These are phyloP conservation scores for Hamamelis virginiana DNA, from an alignment of 164 flowering plant genomes.

Conservation along the genomic window DNA sequence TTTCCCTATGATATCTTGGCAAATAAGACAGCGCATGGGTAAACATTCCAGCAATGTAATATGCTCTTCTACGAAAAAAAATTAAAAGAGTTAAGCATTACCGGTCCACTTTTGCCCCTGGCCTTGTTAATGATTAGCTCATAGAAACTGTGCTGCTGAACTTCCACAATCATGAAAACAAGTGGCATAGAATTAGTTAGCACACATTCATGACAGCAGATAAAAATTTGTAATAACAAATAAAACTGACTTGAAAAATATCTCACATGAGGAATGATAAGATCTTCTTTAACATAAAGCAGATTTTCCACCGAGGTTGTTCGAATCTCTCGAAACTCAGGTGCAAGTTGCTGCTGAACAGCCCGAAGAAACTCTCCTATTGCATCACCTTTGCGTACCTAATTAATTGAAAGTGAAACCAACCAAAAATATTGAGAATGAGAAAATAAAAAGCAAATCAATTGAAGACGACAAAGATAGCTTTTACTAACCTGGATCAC, in stretches of 20 bases:
- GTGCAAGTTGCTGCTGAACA: conserved; percentile 99
- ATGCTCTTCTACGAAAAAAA: background rate
- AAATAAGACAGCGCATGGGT: background rate
- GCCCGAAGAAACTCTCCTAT: conserved; percentile 94
- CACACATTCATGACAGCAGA: background rate
- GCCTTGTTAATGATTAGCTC: conserved; percentile 94
- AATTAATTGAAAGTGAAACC: conserved; percentile 5
- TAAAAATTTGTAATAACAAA: background rate
- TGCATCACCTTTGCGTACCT: conserved; percentile 91
- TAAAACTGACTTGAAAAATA: background rate
- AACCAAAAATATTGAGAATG: background rate
- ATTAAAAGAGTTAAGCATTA: conserved; percentile 29
- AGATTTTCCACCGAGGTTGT: conserved; percentile 96
- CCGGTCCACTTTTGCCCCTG: conserved; percentile 99
- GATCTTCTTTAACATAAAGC: conserved; percentile 97
- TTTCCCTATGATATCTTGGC: background rate
- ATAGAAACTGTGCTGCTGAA: conserved; percentile 98
- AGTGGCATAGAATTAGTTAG: background rate
- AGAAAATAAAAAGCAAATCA: background rate
- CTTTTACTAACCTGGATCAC: conserved; percentile 63
- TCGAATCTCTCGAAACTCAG: conserved; percentile 94
- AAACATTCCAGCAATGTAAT: background rate
- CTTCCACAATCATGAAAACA: conserved; percentile 8
- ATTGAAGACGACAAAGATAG: background rate
- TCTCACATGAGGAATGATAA: conserved; percentile 94